A percentile compares a stretch with the other conserved stretches of the same genome.
Conservation (phyloP, 495 filamentous ascomycete genomes). For the Aspergillus asperescens region DNA sequence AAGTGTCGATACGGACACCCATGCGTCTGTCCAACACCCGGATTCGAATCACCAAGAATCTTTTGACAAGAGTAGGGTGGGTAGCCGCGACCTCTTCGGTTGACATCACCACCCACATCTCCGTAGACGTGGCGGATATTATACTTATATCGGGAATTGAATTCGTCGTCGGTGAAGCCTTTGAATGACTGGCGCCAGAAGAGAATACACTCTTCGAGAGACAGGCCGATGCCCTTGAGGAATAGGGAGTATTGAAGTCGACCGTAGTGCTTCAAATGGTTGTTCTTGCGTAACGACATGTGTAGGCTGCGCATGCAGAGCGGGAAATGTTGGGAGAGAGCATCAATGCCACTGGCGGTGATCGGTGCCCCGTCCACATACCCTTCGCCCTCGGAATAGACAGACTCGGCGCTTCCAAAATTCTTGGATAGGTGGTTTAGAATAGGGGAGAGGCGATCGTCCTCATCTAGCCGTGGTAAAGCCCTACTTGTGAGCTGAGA, state of each 20-base stretch:
- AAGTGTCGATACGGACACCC: conserved; percentile 97
- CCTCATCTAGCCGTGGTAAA: conserved; percentile 89
- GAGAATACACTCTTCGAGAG: conserved; percentile 81
- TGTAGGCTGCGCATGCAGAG: conserved; percentile 93
- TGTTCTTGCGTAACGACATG: conserved; percentile 71
- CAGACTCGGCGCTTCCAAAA: conserved; percentile 83
- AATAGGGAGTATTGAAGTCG: conserved; percentile 95
- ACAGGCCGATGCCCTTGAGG: conserved; percentile 93
- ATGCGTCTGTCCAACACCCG: conserved; percentile 78
- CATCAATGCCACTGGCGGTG: conserved; percentile 72
- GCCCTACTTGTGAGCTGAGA: conserved; percentile 75
- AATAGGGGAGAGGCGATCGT: conserved; percentile 91
- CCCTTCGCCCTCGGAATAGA: conserved; percentile 58
- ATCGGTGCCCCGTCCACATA: conserved; percentile 63
- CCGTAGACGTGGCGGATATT: conserved; percentile 92
- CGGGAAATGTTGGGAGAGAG: conserved; percentile 82
- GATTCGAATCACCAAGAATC: conserved; percentile 79
- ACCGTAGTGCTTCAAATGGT: conserved; percentile 87
- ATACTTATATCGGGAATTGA: conserved; percentile 95
- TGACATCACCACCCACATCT: conserved; percentile 89
- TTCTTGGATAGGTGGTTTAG: conserved; percentile 86
- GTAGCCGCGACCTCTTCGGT: conserved; percentile 78
- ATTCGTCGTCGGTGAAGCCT: conserved; percentile 80
- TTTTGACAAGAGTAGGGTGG: conserved; percentile 90
- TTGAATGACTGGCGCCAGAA: conserved; percentile 90